Evolutionary conservation across 2,329 filamentous ascomycete species (phyloP), one percentile per base, ranked within the genome.

Genomic region (Aspergillus glaucus): DNA sequence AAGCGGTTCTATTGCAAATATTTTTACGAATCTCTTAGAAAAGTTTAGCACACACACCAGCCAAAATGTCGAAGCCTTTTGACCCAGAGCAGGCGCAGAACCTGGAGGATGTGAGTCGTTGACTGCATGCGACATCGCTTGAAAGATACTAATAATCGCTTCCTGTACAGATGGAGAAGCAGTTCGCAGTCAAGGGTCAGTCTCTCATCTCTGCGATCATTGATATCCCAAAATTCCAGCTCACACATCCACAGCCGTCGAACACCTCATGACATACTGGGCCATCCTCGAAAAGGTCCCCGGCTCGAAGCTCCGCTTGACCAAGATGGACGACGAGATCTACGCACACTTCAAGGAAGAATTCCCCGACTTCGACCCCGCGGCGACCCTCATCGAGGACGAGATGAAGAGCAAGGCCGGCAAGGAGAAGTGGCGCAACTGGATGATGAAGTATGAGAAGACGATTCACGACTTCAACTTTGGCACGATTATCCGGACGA

Each of bases 201-300:
- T 51, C 43, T 30, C 44, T 14, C 37, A 26, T 43, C 17, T 37
- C 15, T 6, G 6, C 10, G 8, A 44, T 21, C 28, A 17, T 24
- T 22, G 14, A 30, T 7, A 10, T 45, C 12, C 14, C 3, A 22
- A 21, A 39, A 46, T 42, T 40, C 15, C 43, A 43, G 41, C 52
- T 54, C 36, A 63, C 50, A n/a, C 45, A 10, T 1, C 30, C 39
- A 46, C 50, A 63, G 91, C 86, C 45, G 93, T 97, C 34, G 88
- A 95, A 71, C 93, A 98, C 71, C 88, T 98, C 80, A 82, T 88
- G 65, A 96, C 92, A 44, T 97, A 98, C 79, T 98, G 92, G 92
- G 79, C 85, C 46, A 92, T 98, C 65, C 87, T 98, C 61, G 87
- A 96, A 72, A 89, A 86, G 67, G 82, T 95, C 58, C 88, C 82